Conservation (phyloP, 2,329 filamentous ascomycete species). For the Ophiostoma perfectum region DNA sequence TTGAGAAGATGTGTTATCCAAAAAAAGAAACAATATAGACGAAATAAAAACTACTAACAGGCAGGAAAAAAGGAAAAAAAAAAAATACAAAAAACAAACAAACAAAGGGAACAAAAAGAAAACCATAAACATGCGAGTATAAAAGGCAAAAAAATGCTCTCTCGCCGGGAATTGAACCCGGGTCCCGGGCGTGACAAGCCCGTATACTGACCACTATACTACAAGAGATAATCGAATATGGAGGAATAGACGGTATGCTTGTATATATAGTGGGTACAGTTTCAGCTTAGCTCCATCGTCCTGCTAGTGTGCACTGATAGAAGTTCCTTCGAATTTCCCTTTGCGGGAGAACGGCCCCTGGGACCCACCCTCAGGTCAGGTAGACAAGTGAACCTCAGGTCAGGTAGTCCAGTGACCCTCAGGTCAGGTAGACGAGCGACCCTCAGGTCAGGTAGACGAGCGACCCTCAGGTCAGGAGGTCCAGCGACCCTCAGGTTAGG, state of each 20-base stretch:
- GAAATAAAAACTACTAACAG: neutral
- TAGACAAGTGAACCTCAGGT: too few relatives aligned
- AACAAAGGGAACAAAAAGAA: neutral
- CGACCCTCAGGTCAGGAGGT: too few relatives aligned
- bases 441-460: too few relatives aligned
- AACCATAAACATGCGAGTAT: neutral
- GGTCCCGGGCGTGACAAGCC: conserved; percentile 8
- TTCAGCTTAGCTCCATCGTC: too few relatives aligned
- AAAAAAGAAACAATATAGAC: neutral
- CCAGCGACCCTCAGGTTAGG: too few relatives aligned
- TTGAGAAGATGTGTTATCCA: too few relatives aligned
- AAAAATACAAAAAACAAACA: neutral
- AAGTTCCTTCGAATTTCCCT: too few relatives aligned
- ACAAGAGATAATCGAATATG: neutral
- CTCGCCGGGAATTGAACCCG: conserved; percentile 9
- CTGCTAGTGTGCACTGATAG: too few relatives aligned
- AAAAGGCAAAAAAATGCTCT: neutral
- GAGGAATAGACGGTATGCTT: neutral
- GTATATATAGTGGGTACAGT: neutral
- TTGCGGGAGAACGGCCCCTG: too few relatives aligned
- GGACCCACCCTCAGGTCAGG: too few relatives aligned
- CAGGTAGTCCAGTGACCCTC: too few relatives aligned
- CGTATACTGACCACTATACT: conserved; percentile 10
- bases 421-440: too few relatives aligned
- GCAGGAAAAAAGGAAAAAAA: neutral